Percentiles rank a stretch among this genome's conserved stretches.
Conservation (phyloP, 768 basidiomycete genomes). For the Suillus plorans region DNA sequence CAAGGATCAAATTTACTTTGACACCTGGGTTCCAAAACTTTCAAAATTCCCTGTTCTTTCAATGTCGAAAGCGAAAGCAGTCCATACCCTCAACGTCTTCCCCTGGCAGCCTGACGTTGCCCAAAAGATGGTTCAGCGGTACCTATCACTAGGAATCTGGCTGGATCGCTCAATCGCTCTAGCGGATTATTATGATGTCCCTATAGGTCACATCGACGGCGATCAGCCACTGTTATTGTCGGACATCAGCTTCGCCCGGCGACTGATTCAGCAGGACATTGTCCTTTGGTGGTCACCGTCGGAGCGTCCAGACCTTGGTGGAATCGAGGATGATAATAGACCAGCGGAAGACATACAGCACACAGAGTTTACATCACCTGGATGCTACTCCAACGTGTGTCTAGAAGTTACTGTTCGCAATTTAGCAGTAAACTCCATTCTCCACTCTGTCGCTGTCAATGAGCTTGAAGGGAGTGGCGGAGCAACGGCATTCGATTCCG, state of each 20-base stretch:
- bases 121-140: slow-evolving; percentile 81
- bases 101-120: slow-evolving; percentile 87
- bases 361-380: slow-evolving; percentile 82
- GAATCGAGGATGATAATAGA: slow-evolving; percentile 83
- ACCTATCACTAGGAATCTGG: slow-evolving; percentile 76
- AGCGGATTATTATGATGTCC: slow-evolving; percentile 90
- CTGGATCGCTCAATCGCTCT: slow-evolving; percentile 75
- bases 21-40: slow-evolving; percentile 66
- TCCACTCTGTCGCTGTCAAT: slow-evolving; percentile 94
- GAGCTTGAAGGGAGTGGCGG: slow-evolving; percentile 97
- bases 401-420: slow-evolving; percentile 88
- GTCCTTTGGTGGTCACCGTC: slow-evolving; percentile 96
- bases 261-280: slow-evolving; percentile 83
- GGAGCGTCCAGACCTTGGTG: slow-evolving; percentile 89
- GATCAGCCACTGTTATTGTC: slow-evolving; percentile 87
- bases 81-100: slow-evolving; percentile 78
- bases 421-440: slow-evolving; percentile 88
- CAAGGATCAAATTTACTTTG: slow-evolving; percentile 84
- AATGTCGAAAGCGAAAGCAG: slow-evolving; percentile 75
- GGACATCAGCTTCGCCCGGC: slow-evolving; percentile 89
- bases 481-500: slow-evolving; percentile 90
- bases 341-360: slow-evolving; percentile 75
- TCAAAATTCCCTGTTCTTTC: slow-evolving; percentile 84
- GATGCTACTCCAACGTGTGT: slow-evolving; percentile 91
- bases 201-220: slow-evolving; percentile 88